Percentiles rank a stretch among this genome's conserved stretches.
These are phyloP conservation scores for Tricharina praecox DNA, from an alignment of 495 filamentous ascomycete species.

Conservation along the genomic window DNA sequence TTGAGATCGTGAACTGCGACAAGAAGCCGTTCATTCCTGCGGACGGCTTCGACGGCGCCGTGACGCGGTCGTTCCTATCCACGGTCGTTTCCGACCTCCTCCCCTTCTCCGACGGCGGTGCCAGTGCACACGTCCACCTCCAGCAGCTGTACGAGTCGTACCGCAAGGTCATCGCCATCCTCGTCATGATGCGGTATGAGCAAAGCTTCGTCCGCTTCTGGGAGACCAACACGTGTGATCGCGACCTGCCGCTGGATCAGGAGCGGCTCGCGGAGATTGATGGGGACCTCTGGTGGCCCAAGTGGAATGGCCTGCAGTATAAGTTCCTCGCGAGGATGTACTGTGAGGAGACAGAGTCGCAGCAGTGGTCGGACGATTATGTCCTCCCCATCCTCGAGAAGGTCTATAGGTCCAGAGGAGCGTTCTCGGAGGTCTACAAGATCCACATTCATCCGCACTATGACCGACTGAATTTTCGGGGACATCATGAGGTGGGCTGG, in stretches of 20 bases:
- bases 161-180: slow-evolving; percentile 11
- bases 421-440: slow-evolving; percentile 12
- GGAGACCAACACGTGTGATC: slow-evolving; percentile 7
- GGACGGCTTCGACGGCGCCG: slow-evolving; percentile 4
- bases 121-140: no score
- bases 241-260: slow-evolving; percentile 9
- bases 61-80: no score
- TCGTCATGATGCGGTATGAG: slow-evolving; percentile 13
- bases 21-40: slow-evolving; percentile 12
- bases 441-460: slow-evolving; percentile 14
- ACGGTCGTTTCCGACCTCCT: no score
- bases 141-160: slow-evolving; percentile 5
- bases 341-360: background rate
- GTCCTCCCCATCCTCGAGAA: slow-evolving; percentile 14
- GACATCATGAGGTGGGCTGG: slow-evolving; percentile 5
- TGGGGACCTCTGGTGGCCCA: slow-evolving; percentile 3
- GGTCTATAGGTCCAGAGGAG: slow-evolving; percentile 8
- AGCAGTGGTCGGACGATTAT: slow-evolving; percentile 3
- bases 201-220: slow-evolving; percentile 12
- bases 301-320: slow-evolving; percentile 13
- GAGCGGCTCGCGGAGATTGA: slow-evolving; percentile 6
- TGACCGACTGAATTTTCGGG: slow-evolving; percentile 8
- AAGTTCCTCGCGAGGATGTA: slow-evolving; percentile 12
- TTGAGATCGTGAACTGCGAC: no score
- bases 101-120: no score